Percentiles rank a stretch among this genome's conserved stretches.
Conservation (phyloP, 805 yeast genomes). For the Ogataea glucozyma region DNA sequence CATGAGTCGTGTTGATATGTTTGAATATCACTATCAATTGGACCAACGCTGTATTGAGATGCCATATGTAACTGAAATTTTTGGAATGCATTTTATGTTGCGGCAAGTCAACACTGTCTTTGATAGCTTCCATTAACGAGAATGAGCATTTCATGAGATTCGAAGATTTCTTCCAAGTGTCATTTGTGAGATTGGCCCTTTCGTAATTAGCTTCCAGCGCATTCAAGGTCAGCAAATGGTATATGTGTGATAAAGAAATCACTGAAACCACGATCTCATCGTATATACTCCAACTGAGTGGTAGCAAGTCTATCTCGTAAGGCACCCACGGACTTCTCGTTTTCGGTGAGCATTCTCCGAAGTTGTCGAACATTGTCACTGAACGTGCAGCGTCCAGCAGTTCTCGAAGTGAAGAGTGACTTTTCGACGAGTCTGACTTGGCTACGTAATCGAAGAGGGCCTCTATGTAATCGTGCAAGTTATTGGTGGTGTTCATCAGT, state of each 20-base stretch:
- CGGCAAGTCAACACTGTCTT: slow-evolving; percentile 5
- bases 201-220: slow-evolving; percentile 15
- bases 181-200: slow-evolving; percentile 13
- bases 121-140: slow-evolving; percentile 21
- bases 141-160: slow-evolving; percentile 27
- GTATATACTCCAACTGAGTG: slow-evolving; percentile 23
- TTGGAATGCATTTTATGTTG: slow-evolving; percentile 6
- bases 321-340: slow-evolving; percentile 23
- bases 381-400: slow-evolving; percentile 16
- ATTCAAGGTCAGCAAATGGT: slow-evolving; percentile 20
- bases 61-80: slow-evolving; percentile 17
- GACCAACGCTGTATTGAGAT: slow-evolving; percentile 20
- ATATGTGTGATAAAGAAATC: slow-evolving; percentile 20
- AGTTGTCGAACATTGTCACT: slow-evolving; percentile 9
- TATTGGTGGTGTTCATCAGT: slow-evolving; percentile 29
- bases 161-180: slow-evolving; percentile 26
- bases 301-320: slow-evolving; percentile 5
- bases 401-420: slow-evolving; percentile 2
- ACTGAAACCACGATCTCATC: slow-evolving; percentile 29
- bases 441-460: slow-evolving; percentile 17
- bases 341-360: no score
- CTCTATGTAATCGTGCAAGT: slow-evolving; percentile 28
- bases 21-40: slow-evolving; percentile 29
- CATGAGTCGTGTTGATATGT: slow-evolving; percentile 20
- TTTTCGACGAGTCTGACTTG: background rate